Percentiles rank a stretch among this genome's conserved stretches.
These are phyloP conservation scores for Trichoderma koningii DNA, from an alignment of 2,329 filamentous ascomycete species.

Conservation along the genomic window DNA sequence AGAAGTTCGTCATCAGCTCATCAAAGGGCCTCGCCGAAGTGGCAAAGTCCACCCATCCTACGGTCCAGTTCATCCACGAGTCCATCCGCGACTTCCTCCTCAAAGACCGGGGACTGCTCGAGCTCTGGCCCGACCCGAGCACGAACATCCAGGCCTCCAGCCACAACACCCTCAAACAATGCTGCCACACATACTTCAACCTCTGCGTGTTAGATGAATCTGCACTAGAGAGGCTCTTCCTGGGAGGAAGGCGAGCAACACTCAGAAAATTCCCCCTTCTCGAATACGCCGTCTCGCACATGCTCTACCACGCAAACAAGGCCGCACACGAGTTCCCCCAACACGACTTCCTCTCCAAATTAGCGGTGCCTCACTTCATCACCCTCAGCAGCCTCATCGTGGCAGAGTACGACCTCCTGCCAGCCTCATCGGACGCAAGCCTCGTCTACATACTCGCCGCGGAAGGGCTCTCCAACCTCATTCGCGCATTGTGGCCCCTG, in stretches of 20 bases:
- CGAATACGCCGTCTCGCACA: conserved; percentile 7
- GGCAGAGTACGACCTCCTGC: no score
- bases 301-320: conserved; percentile 19
- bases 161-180: conserved; percentile 16
- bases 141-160: neutral
- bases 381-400: neutral
- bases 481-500: no score
- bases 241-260: neutral
- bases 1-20: conserved; percentile 40
- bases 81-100: conserved; percentile 52
- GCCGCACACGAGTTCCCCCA: conserved; percentile 2
- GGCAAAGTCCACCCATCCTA: conserved; percentile 34
- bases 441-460: no score
- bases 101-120: conserved; percentile 37
- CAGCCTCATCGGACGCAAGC: no score
- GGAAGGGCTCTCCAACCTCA: no score
- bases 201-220: no score
- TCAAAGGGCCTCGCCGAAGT: conserved; percentile 52
- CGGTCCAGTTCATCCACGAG: conserved; percentile 49
- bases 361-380: neutral
- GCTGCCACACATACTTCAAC: conserved; percentile 1
- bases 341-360: neutral
- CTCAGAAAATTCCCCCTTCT: neutral
- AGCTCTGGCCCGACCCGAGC: conserved; percentile 16
- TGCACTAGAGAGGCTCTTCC: neutral